Evolutionary conservation across 2,329 filamentous ascomycete species (phyloP).

Genomic region (Paecilomyces sp.): DNA sequence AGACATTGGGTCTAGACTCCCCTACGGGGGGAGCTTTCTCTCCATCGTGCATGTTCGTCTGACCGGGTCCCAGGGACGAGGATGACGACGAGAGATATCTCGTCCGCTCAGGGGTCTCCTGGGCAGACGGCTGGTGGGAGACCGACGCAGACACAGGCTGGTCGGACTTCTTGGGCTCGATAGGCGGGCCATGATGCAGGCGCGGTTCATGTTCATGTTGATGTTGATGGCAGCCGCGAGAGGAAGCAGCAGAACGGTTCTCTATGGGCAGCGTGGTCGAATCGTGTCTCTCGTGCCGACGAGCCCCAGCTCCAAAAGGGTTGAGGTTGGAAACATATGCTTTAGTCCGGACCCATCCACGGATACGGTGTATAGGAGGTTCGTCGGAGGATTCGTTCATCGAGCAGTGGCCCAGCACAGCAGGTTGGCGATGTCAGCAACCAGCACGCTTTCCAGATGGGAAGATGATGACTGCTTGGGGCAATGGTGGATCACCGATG

Average conservation of each 20-base stretch:
- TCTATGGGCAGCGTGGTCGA: conserved; percentile 8
- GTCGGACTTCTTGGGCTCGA: neutral
- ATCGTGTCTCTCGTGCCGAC: conserved; percentile 16
- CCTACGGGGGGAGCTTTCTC: conserved; percentile 48
- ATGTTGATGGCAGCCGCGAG: neutral
- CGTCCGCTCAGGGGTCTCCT: neutral
- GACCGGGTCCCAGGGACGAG: conserved; percentile 25
- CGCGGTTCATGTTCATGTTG: neutral
- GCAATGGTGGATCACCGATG: neutral
- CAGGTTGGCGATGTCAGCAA: neutral
- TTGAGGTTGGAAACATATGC: conserved; percentile 33
- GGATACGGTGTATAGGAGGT: conserved; percentile 45
- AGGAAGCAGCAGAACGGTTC: neutral
- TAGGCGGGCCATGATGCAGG: neutral
- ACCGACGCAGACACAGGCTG: neutral
- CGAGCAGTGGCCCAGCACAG: conserved; percentile 21
- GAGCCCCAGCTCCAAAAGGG: conserved; percentile 18
- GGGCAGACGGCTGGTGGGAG: neutral
- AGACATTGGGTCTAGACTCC: conserved; percentile 33
- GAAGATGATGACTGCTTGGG: neutral
- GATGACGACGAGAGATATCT: neutral
- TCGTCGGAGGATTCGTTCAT: conserved; percentile 51
- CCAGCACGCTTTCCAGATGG: neutral
- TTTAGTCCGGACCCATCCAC: conserved; percentile 39
- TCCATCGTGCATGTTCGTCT: conserved; percentile 44